Evolutionary conservation across 176 grass and related monocot species (phyloP).

Genomic region (Rhynchospora tenuis): DNA sequence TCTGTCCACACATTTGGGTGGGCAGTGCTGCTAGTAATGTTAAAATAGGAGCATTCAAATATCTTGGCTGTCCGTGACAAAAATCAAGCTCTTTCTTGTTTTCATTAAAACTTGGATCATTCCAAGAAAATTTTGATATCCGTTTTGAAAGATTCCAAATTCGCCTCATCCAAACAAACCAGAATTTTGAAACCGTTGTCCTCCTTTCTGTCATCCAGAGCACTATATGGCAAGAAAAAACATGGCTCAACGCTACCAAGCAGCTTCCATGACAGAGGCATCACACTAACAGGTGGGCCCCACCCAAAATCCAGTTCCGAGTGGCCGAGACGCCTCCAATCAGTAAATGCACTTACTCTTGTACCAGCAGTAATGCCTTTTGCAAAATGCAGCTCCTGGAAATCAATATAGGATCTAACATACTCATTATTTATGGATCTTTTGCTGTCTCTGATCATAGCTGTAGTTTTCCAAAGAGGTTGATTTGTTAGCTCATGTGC

Average conservation of each 20-base stretch:
- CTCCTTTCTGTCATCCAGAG: slow-evolving; percentile 19
- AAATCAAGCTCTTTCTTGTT: neutral
- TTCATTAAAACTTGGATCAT: neutral
- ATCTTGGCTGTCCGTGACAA: neutral
- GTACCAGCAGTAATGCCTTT: slow-evolving; percentile 42
- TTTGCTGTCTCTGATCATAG: slow-evolving; percentile 53
- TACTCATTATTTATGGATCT: slow-evolving; percentile 48
- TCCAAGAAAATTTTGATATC: slow-evolving; percentile 41
- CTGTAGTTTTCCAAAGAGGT: slow-evolving; percentile 33
- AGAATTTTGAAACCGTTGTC: slow-evolving; percentile 55
- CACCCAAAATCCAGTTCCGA: slow-evolving; percentile 67
- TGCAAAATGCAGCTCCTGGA: slow-evolving; percentile 40
- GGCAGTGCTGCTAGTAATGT: no score
- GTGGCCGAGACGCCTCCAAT: slow-evolving; percentile 68
- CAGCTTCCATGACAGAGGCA: slow-evolving; percentile 63
- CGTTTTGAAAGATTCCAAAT: slow-evolving; percentile 24
- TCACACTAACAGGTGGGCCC: slow-evolving; percentile 34
- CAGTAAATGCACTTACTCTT: slow-evolving; percentile 58
- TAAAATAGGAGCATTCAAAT: neutral
- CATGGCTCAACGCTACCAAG: slow-evolving; percentile 58
- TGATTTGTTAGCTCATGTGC: slow-evolving; percentile 34
- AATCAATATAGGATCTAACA: slow-evolving; percentile 72
- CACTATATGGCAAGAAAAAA: slow-evolving; percentile 51
- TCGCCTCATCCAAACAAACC: slow-evolving; percentile 26
- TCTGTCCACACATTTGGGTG: no score